Conservation (phyloP, 345 rosid genomes). For the Aquilaria malaccensis region DNA sequence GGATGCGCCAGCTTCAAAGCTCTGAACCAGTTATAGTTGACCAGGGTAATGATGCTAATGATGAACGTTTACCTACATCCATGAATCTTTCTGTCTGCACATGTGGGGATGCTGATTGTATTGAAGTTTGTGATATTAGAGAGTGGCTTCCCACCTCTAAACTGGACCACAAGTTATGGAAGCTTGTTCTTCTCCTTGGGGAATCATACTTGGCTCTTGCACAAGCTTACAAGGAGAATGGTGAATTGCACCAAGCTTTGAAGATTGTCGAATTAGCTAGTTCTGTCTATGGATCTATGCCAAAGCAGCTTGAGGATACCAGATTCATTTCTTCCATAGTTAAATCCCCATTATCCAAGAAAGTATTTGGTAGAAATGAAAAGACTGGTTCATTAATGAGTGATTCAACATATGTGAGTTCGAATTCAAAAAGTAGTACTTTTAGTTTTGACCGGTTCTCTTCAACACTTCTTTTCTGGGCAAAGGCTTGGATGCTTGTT, state of each 20-base stretch:
- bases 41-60: slow-evolving; percentile 21
- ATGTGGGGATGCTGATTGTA: slow-evolving; percentile 96
- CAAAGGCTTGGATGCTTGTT: slow-evolving; percentile 84
- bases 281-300: slow-evolving; percentile 91
- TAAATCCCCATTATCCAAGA: slow-evolving; percentile 24
- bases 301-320: slow-evolving; percentile 58
- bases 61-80: slow-evolving; percentile 31
- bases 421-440: slow-evolving; percentile 25
- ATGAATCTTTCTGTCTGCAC: slow-evolving; percentile 59
- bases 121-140: slow-evolving; percentile 91
- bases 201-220: slow-evolving; percentile 90
- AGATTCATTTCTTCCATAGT: slow-evolving; percentile 67
- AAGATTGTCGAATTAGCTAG: slow-evolving; percentile 80
- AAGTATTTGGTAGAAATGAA: slow-evolving; percentile 18
- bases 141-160: slow-evolving; percentile 93
- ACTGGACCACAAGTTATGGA: slow-evolving; percentile 82
- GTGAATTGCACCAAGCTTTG: slow-evolving; percentile 74
- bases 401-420: slow-evolving; percentile 29
- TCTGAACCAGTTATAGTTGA: slow-evolving; percentile 34
- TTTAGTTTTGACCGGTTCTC: slow-evolving; percentile 45
- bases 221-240: slow-evolving; percentile 77
- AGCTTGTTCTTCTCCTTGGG: slow-evolving; percentile 91
- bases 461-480: slow-evolving; percentile 73
- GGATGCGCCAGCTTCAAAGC: slow-evolving; percentile 76
- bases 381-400: slow-evolving; percentile 23